These are phyloP conservation scores for Leishmania mexicana DNA, from an alignment of 208 protist species.

Conservation along the genomic window DNA sequence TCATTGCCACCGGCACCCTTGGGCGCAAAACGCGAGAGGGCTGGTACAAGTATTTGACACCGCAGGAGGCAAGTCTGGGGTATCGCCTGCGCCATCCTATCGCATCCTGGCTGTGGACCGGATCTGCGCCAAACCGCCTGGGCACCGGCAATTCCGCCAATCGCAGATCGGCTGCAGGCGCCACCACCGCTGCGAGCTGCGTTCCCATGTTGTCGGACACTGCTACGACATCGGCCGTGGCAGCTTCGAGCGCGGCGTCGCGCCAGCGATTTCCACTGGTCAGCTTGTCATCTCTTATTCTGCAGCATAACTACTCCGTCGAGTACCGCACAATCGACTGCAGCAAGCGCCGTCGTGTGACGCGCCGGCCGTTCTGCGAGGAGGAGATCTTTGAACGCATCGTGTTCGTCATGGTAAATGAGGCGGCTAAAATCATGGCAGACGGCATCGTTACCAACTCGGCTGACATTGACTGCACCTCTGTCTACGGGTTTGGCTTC, in stretches of 20 bases:
- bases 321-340: slow-evolving; percentile 59
- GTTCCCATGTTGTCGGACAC: neutral
- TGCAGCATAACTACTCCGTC: slow-evolving; percentile 56
- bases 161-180: neutral
- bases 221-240: neutral
- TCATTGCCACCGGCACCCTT: slow-evolving; percentile 54
- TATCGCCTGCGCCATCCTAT: slow-evolving; percentile 33
- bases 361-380: slow-evolving; percentile 62
- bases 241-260: neutral
- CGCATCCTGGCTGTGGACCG: slow-evolving; percentile 23
- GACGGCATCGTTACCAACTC: slow-evolving; percentile 71
- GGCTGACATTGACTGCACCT: slow-evolving; percentile 87
- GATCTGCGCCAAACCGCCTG: neutral
- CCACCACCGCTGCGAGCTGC: neutral
- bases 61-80: slow-evolving; percentile 14
- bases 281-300: slow-evolving; percentile 21
- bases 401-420: slow-evolving; percentile 90
- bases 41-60: slow-evolving; percentile 71
- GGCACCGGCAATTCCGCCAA: neutral
- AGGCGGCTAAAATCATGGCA: slow-evolving; percentile 81
- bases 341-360: slow-evolving; percentile 55
- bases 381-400: slow-evolving; percentile 90
- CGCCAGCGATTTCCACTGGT: slow-evolving; percentile 31
- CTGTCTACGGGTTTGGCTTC: slow-evolving; percentile 87
- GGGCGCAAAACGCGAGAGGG: slow-evolving; percentile 79